Evolutionary conservation across 148 eudicot genomes (phyloP), one percentile per base, ranked within the genome.

Genomic region (Cornus kousa): DNA sequence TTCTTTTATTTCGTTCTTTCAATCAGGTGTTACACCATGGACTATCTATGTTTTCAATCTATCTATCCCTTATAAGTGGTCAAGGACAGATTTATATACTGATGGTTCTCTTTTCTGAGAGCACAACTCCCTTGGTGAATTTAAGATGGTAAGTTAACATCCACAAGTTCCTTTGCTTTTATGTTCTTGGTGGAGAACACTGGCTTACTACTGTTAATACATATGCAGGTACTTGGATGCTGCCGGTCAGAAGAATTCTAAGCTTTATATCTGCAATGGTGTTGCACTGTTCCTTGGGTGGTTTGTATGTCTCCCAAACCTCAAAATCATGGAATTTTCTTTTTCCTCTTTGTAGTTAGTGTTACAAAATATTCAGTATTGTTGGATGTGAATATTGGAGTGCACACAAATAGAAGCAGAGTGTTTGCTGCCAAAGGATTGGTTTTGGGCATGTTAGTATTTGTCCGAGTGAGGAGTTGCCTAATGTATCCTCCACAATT

Each of bases 121-220:
- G 76, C 83, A 96, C 98, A 72, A 96, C 99, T 64, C 99, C 99
- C 19, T 93, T 89, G 68, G 93, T 96, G 57, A 96, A 96, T 81
- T 74, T 93, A 77, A 89, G 99, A 96, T 96, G 99, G 99, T 92
- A 88, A 65, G 65, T 71, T 55, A 77, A 50, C 62, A 22, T 77
- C 33, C 62, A 1, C 22, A 73, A 70, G 7, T 78, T 10, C 5
- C 37, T 9, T 9, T 75, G 19, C 6, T 71, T 39, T 24, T 11
- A 11, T 72, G 22, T 23, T 71, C 32, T 81, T n/a, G 37, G 43
- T 23, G 9, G 28, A 77, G 17, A 68, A 77, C 16, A 16, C 31
- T n/a, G 32, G 64, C 31, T 69, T 78, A 32, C 64, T 11, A 53
- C 35, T 73, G 24, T 68, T 35, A 74, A 70, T 39, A 46, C 55